Evolutionary conservation across 2,329 filamentous ascomycete species (phyloP).

Genomic region (Diaporthe destruens): DNA sequence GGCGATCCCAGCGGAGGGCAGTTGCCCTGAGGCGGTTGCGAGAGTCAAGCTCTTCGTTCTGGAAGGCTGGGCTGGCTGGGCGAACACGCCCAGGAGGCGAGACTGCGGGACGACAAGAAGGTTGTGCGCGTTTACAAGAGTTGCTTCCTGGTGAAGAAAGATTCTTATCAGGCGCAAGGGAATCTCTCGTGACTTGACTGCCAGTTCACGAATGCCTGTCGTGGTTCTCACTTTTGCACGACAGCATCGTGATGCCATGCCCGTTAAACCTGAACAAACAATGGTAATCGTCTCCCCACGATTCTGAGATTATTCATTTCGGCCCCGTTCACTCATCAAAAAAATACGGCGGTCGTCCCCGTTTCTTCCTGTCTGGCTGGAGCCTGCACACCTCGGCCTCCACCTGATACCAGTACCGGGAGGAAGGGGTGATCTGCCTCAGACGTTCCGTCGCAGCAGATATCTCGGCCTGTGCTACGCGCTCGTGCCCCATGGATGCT

Average conservation of each 20-base stretch:
- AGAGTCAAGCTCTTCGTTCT: background rate
- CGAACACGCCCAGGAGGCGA: background rate
- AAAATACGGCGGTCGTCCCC: background rate
- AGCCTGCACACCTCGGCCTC: background rate
- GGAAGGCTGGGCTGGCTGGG: background rate
- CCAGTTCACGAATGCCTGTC: too few species aligned
- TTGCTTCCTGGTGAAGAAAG: too few species aligned
- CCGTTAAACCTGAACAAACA: background rate
- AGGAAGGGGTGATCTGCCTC: background rate
- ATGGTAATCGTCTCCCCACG: too few species aligned
- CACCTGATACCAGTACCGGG: background rate
- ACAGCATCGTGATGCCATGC: too few species aligned
- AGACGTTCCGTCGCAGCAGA: background rate
- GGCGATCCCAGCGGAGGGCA: background rate
- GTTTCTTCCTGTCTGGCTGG: background rate
- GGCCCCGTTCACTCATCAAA: background rate
- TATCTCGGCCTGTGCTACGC: background rate
- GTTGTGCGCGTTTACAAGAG: background rate
- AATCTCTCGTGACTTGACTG: too few species aligned
- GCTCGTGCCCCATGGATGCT: too few species aligned
- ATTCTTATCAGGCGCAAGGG: too few species aligned
- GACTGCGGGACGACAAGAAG: conserved; percentile 5
- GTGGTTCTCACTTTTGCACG: too few species aligned
- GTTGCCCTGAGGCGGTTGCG: background rate
- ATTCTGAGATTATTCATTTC: too few species aligned